A percentile compares a stretch with the other conserved stretches of the same genome.
phyloP scores from a whole-genome alignment of 208 protist genomes.

The Crithidia fasciculata region DNA sequence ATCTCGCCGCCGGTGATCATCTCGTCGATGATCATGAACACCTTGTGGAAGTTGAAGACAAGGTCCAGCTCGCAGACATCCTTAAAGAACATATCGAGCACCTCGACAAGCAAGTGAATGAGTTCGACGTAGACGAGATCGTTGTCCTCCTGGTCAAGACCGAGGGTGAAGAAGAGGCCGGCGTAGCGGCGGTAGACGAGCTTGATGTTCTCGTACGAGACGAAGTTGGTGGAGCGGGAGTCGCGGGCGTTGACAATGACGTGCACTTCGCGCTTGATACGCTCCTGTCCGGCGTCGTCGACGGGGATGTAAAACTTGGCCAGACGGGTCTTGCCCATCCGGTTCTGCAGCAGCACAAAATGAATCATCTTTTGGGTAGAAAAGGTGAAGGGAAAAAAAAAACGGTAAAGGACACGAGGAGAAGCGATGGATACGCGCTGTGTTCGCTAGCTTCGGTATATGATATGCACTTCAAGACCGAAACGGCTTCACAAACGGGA shows the following conservation, averaged over 20 bases:
- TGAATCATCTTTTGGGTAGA: slow-evolving; percentile 90
- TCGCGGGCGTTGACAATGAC: slow-evolving; percentile 95
- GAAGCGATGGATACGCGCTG: too few relatives aligned
- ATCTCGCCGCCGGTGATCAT: slow-evolving; percentile 98
- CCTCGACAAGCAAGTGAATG: slow-evolving; percentile 98
- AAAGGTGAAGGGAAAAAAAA: slow-evolving; percentile 16
- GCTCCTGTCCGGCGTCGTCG: slow-evolving; percentile 94
- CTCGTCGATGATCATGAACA: slow-evolving; percentile 99
- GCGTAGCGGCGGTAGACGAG: slow-evolving; percentile 99
- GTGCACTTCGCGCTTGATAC: slow-evolving; percentile 97
- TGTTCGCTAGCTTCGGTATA: too few relatives aligned
- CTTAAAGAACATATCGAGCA: slow-evolving; percentile 99
- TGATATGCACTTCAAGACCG: too few relatives aligned
- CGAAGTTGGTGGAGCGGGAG: slow-evolving; percentile 96
- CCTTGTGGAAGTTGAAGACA: slow-evolving; percentile 99
- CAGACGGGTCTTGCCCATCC: slow-evolving; percentile 98
- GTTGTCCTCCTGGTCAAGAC: slow-evolving; percentile 98
- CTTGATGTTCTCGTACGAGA: slow-evolving; percentile 95
- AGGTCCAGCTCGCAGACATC: slow-evolving; percentile 99
- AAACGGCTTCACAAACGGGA: too few relatives aligned
- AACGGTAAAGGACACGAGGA: background rate
- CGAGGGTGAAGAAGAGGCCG: slow-evolving; percentile 99
- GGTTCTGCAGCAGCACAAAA: slow-evolving; percentile 99
- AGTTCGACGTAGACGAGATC: slow-evolving; percentile 97
- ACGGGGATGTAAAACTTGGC: slow-evolving; percentile 98